Conservation (phyloP, 2,329 filamentous ascomycete genomes). For the Fusarium guadeloupense region DNA sequence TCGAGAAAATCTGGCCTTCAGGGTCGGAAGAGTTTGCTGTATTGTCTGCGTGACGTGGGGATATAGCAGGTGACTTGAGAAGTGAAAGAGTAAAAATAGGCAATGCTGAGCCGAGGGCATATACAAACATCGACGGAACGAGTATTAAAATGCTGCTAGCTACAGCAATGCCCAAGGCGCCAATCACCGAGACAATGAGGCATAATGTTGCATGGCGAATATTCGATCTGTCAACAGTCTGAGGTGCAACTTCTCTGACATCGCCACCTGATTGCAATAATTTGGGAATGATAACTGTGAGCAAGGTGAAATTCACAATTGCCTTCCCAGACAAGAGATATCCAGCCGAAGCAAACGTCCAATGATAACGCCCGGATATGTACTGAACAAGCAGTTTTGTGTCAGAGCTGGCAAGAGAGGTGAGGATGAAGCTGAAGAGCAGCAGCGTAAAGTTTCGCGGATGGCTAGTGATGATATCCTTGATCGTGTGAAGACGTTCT, state of each 20-base stretch:
- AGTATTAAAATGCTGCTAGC: slow-evolving; percentile 52
- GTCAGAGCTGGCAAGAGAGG: slow-evolving; percentile 60
- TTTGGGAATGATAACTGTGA: slow-evolving; percentile 54
- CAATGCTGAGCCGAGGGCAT: slow-evolving; percentile 59
- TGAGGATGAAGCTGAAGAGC: slow-evolving; percentile 57
- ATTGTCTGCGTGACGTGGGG: slow-evolving; percentile 3
- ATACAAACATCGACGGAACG: slow-evolving; percentile 55
- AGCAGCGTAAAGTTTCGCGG: slow-evolving; percentile 55
- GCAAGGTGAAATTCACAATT: slow-evolving; percentile 57
- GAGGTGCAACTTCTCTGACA: background rate
- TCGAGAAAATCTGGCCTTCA: slow-evolving; percentile 57
- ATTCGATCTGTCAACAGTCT: slow-evolving; percentile 27
- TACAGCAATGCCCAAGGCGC: slow-evolving; percentile 55
- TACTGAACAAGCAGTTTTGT: slow-evolving; percentile 61
- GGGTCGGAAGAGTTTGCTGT: slow-evolving; percentile 32
- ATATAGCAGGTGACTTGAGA: slow-evolving; percentile 55
- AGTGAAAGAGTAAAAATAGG: slow-evolving; percentile 61
- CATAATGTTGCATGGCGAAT: slow-evolving; percentile 32
- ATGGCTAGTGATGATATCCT: slow-evolving; percentile 48
- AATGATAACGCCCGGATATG: slow-evolving; percentile 59
- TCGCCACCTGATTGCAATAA: slow-evolving; percentile 42
- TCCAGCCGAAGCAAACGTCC: slow-evolving; percentile 58
- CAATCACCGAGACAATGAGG: slow-evolving; percentile 43
- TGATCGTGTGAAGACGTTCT: slow-evolving; percentile 42
- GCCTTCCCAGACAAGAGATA: slow-evolving; percentile 60